A percentile compares a stretch with the other conserved stretches of the same genome.
phyloP scores from a whole-genome alignment of 1,284 basidiomycete species.

The Anthracocystis panici-leucophaei region DNA sequence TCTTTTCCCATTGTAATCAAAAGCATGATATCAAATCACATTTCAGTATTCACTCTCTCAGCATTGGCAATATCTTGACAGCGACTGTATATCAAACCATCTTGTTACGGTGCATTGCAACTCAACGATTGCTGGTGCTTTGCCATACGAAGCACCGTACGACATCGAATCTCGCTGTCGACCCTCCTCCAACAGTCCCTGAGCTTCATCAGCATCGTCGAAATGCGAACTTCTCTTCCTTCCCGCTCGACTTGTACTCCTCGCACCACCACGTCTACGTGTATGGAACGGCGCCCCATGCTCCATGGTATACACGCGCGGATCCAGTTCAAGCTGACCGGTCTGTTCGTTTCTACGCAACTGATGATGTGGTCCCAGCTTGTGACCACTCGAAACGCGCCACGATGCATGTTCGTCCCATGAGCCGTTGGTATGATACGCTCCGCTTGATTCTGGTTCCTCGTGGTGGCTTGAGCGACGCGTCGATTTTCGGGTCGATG shows the following conservation, averaged over 20 bases:
- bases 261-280: slow-evolving; percentile 6
- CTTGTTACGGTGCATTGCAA: not conserved
- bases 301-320: slow-evolving; percentile 38
- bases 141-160: slow-evolving; percentile 34
- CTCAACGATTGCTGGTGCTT: slow-evolving; percentile 19
- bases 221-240: not conserved
- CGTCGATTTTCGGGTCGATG: slow-evolving; percentile 32
- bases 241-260: slow-evolving; percentile 10
- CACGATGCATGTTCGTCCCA: slow-evolving; percentile 53
- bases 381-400: slow-evolving; percentile 55
- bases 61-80: not conserved
- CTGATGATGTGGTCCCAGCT: slow-evolving; percentile 54
- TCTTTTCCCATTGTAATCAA: slow-evolving; percentile 25
- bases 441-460: slow-evolving; percentile 18
- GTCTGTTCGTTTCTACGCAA: slow-evolving; percentile 39
- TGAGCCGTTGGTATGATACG: slow-evolving; percentile 38
- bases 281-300: slow-evolving; percentile 30
- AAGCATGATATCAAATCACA: not conserved
- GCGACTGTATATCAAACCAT: not conserved
- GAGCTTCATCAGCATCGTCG: slow-evolving; percentile 14
- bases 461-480: slow-evolving; percentile 14
- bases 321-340: slow-evolving; percentile 40
- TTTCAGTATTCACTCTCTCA: not conserved
- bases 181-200: slow-evolving; percentile 42
- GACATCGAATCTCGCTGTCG: not conserved